Evolutionary conservation across 2,329 filamentous ascomycete species (phyloP).

Genomic region (Aureobasidium melanogenum): DNA sequence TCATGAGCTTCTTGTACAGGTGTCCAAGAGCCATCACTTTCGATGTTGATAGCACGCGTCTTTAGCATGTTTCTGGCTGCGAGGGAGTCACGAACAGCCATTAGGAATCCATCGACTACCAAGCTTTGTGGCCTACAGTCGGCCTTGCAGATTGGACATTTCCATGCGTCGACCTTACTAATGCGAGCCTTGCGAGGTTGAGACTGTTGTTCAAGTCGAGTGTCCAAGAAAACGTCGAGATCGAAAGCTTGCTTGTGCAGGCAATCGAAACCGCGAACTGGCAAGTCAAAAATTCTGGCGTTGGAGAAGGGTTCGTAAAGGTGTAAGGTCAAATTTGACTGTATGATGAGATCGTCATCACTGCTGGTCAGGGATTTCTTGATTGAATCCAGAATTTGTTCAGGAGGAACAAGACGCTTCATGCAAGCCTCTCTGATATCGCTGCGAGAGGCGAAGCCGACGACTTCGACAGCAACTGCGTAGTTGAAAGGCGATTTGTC

Average conservation of each 20-base stretch:
- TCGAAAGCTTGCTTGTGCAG: constrained; percentile 84
- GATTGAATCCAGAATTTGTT: constrained; percentile 50
- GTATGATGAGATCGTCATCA: constrained; percentile 40
- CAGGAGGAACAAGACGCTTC: constrained; percentile 30
- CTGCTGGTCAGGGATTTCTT: constrained; percentile 36
- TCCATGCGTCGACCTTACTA: constrained; percentile 61
- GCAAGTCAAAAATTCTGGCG: constrained; percentile 52
- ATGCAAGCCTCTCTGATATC: constrained; percentile 31
- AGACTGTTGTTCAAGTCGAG: constrained; percentile 40
- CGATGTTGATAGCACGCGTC: constrained; percentile 54
- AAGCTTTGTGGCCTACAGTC: constrained; percentile 70
- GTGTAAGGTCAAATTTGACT: constrained; percentile 33
- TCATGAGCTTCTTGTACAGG: background rate
- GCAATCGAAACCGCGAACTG: constrained; percentile 63
- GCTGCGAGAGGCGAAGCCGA: constrained; percentile 45
- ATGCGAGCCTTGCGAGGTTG: constrained; percentile 23
- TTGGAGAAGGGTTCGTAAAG: constrained; percentile 40
- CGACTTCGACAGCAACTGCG: constrained; percentile 60
- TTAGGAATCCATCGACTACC: constrained; percentile 64
- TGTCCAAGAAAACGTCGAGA: constrained; percentile 68
- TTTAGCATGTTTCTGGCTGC: constrained; percentile 35
- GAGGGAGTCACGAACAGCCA: constrained; percentile 51
- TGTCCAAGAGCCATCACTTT: constrained; percentile 57
- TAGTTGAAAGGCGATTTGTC: constrained; percentile 38
- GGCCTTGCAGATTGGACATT: constrained; percentile 70